These are phyloP conservation scores for Tubosaeta sp. DNA, from an alignment of 768 basidiomycete species.

Conservation along the genomic window DNA sequence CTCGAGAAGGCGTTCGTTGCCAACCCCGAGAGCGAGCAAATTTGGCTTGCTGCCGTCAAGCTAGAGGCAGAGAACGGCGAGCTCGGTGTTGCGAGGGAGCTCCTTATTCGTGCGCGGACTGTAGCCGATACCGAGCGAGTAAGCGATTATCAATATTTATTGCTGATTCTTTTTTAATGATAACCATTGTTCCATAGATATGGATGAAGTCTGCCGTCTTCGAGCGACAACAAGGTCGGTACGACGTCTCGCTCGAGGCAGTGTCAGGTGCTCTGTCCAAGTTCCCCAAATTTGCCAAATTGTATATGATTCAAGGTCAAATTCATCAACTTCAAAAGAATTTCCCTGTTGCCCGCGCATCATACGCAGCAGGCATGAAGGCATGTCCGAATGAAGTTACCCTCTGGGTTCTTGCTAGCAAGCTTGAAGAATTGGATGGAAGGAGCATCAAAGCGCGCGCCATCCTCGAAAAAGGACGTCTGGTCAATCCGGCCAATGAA, in stretches of 20 bases:
- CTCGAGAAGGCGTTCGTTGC: conserved; percentile 88
- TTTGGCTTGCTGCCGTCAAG: conserved; percentile 97
- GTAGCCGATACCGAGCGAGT: conserved; percentile 92
- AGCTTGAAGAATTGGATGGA: conserved; percentile 86
- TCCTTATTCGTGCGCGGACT: conserved; percentile 83
- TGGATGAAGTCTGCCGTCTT: conserved; percentile 99
- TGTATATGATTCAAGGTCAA: conserved; percentile 98
- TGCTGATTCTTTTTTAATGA: background rate
- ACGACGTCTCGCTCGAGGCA: conserved; percentile 69
- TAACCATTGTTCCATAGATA: conserved; percentile 52
- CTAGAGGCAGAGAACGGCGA: conserved; percentile 95
- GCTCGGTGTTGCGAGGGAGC: conserved; percentile 75
- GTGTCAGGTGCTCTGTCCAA: conserved; percentile 70
- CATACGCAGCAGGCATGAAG: conserved; percentile 82
- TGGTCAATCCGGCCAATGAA: conserved; percentile 83
- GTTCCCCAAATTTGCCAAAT: conserved; percentile 86
- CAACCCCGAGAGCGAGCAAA: conserved; percentile 95
- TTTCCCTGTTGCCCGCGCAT: conserved; percentile 62
- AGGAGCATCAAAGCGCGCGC: conserved; percentile 91
- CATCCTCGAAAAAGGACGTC: conserved; percentile 83
- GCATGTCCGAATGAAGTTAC: conserved; percentile 81
- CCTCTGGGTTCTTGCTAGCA: conserved; percentile 85
- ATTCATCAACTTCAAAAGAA: conserved; percentile 68
- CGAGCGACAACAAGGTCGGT: conserved; percentile 82
- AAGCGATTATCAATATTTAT: conserved; percentile 22